Evolutionary conservation across 306 rosid genomes (phyloP).

Genomic region (Acacia melanoxylon): DNA sequence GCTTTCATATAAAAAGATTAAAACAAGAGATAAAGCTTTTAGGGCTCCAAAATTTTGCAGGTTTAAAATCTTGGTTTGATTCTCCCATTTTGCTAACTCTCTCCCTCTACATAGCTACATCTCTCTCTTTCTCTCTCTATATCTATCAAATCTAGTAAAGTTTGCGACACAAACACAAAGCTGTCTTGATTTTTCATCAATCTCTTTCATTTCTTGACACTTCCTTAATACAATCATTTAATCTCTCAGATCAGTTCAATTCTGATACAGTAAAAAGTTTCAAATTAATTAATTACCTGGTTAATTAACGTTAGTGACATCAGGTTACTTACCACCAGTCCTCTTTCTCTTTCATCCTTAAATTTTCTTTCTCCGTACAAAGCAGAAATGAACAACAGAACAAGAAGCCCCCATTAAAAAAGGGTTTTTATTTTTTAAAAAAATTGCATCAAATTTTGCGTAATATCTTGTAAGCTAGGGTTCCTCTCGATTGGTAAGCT

Average conservation of each 20-base stretch:
- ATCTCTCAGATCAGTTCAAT: slow-evolving; percentile 4
- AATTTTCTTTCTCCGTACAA: slow-evolving; percentile 6
- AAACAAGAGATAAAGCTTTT: slow-evolving; percentile 28
- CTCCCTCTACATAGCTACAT: background rate
- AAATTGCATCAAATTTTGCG: slow-evolving; percentile 2
- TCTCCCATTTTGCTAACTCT: slow-evolving; percentile 30
- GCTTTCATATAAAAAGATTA: slow-evolving; percentile 3
- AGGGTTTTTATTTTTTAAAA: slow-evolving; percentile 18
- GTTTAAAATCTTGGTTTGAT: slow-evolving; percentile 44
- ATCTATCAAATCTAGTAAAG: slow-evolving; percentile 27
- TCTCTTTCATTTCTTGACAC: slow-evolving; percentile 33
- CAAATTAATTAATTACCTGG: background rate
- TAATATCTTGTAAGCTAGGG: slow-evolving; percentile 22
- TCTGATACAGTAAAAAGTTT: background rate
- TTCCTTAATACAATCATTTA: background rate
- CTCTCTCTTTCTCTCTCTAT: slow-evolving; percentile 29
- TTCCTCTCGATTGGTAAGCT: background rate
- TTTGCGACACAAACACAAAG: slow-evolving; percentile 37
- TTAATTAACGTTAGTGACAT: background rate
- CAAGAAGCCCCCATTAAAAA: background rate
- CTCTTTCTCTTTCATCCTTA: background rate
- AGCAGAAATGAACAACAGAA: slow-evolving; percentile 8
- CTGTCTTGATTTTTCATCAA: slow-evolving; percentile 48
- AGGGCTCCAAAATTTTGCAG: slow-evolving; percentile 42
- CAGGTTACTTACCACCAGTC: background rate